Evolutionary conservation across 306 rosid species (phyloP).

Genomic region (Trichosanthes truncata): DNA sequence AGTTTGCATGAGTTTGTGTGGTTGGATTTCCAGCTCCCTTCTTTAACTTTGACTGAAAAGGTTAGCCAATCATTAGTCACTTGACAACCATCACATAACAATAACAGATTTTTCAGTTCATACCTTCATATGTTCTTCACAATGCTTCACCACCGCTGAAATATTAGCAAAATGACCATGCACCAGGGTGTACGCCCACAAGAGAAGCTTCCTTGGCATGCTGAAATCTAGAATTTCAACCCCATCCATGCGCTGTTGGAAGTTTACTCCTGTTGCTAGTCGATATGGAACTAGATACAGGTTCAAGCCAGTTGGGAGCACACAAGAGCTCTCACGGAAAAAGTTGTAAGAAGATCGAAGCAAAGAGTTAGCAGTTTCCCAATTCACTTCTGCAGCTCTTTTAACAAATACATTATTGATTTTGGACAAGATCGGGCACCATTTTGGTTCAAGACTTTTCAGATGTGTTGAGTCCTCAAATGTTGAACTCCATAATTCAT

Average conservation of each 20-base stretch:
- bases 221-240: conserved; percentile 78
- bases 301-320: conserved; percentile 66
- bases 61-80: conserved; percentile 8
- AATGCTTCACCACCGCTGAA: conserved; percentile 76
- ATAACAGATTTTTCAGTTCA: background rate
- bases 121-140: conserved; percentile 94
- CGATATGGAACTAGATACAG: conserved; percentile 54
- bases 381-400: conserved; percentile 59
- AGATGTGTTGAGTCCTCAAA: conserved; percentile 52
- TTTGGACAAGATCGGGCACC: conserved; percentile 49
- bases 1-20: conserved; percentile 22
- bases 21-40: conserved; percentile 61
- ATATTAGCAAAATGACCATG: conserved; percentile 73
- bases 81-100: background rate
- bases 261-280: conserved; percentile 37
- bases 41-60: conserved; percentile 71
- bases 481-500: conserved; percentile 74
- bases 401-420: conserved; percentile 33
- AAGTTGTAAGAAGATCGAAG: conserved; percentile 78
- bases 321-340: conserved; percentile 86
- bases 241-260: conserved; percentile 47
- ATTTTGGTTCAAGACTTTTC: conserved; percentile 53
- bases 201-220: conserved; percentile 94
- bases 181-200: conserved; percentile 76
- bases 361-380: conserved; percentile 69